Evolutionary conservation across 192 early-diverging fungal genomes (phyloP), one percentile per base, ranked within the genome.

Genomic region (Gonapodya sp.): DNA sequence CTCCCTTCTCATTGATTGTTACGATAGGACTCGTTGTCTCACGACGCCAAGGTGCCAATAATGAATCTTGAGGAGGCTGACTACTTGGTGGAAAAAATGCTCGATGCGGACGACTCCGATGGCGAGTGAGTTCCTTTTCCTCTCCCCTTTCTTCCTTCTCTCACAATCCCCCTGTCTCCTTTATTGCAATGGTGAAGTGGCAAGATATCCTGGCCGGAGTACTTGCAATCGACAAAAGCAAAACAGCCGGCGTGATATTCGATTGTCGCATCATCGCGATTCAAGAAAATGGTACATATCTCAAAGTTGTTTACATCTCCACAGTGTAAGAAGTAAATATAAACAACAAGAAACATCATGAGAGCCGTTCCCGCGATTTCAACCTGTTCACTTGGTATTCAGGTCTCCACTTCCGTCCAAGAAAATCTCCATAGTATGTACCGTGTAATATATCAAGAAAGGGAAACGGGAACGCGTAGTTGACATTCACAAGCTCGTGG

Each of bases 401-500:
- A 64, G 46, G 46, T 24, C 46, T 64, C 46, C 46, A 64, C 46
- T 16, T 64, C 24, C 46, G 8, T 8, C 75, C 75, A 16, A 77
- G 75, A 77, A 77, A 77, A 2, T 34, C 30, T 18, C 75, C 75
- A 2, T 31, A 31, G 31, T 77, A 77, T 34, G 75, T 77, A 31
- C 75, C 75, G 31, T 34, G 34, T 8, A 77, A 33, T 14, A 77
- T 77, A 34, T 77, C 75, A 2, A 77, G 31, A 18, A 77, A 18
- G 8, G 75, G 75, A 34, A 77, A 77, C 18, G 75, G 75, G 31
- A 77, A 77, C 8, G 30, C 34, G 31, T 32, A 77, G 75, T 77
- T 77, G 8, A 77, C 75, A 34, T 77, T 77, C 31, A 77, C 75
- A 33, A 16, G 31, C 75, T 18, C 8, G 75, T 77, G 75, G 75